Base-by-base conservation (phyloP, 164 flowering plant genomes). In the Annona cherimola region DNA sequence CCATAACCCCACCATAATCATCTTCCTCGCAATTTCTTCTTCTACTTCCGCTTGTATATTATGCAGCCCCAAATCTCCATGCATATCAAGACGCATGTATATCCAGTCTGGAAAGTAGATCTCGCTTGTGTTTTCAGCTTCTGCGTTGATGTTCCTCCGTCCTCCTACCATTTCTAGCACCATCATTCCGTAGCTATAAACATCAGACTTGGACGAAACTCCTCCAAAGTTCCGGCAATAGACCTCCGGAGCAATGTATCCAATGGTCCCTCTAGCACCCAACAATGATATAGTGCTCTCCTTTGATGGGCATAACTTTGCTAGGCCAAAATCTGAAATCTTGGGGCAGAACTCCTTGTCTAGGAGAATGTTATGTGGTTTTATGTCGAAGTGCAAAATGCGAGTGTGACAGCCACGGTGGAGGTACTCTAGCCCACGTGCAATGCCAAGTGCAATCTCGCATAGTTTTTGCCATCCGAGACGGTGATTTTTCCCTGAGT, bases 301-400 rank as follows among this genome's bases (percentile, higher is more conserved):
- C 6, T 69, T 45, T 14, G 35, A 14, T 41, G 39, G 68, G 45
- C 62, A 46, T 12, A 45, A 8, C 45, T 62, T 74, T 20, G 73
- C 76, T 3, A 74, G 57, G 0, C 73, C 73, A n/a, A 74, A 74
- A 63, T 74, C 68, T 6, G 73, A 74, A 1, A 68, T 68, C 66
- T 74, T 74, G 12, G 76, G 76, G 41, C 16, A 16, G 20, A 74
- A 68, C 5, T 39, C 20, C 11, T 74, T 41, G 19, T 69, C 68
- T 18, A 64, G 43, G 39, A 71, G 68, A n/a, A 71, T 71, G 44
- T 71, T 71, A n/a, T 63, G 68, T 5, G 74, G 71, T 7, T 74
- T 74, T 19, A 69, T 69, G 62, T 74, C 76, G 9, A 74, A 69
- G 46, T 74, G 76, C 26, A 74, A 39, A 39, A 74, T 74, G n/a